Evolutionary conservation across 768 basidiomycete genomes (phyloP), one percentile per base, ranked within the genome.

Genomic region (Termitomyces sp.): DNA sequence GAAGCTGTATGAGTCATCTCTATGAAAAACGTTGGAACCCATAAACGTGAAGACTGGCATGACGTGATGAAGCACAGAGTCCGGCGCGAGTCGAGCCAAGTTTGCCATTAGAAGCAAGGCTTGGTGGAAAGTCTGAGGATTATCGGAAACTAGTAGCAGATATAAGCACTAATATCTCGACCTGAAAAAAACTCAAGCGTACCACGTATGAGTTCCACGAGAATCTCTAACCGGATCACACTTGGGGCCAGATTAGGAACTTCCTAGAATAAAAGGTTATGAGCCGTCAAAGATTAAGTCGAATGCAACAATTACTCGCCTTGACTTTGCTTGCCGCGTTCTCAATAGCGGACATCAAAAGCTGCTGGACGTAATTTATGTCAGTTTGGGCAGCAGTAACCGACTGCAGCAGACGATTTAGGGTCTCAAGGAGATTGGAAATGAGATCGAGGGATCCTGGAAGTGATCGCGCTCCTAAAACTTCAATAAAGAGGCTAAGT

Each of bases 31-130:
- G 58, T 93, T 95, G n/a, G 95, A 92, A 19, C 97, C 96, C 93
- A 98, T 98, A 73, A 98, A 98, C 0, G 95, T 98, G 75, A 99
- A 98, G 44, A 99, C 86, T 3, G 97, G 96, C 92, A 99, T 97
- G 49, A 98, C 81, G 62, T 96, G 93, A 65, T 90, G 92, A 12
- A 98, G 76, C 30, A 96, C 92, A 11, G 93, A 90, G 54, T 95
- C 92, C 0, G 96, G 94, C 0, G 88, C 85, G 35, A 98, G 75
- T 17, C 85, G 81, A 2, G 93, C 90, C 53, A 98, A 70, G 58
- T 78, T 87, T 5, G 93, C 87, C 70, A 97, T 87, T 32, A 98
- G 77, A 24, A 98, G 77, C 2, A 98, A 74, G 0, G 93, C 93
- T 67, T 96, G 90, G 61, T 98, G 86, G 73, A 94, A 94, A 0